phyloP scores from a whole-genome alignment of 208 protist species.

The Crithidia expoeki region DNA sequence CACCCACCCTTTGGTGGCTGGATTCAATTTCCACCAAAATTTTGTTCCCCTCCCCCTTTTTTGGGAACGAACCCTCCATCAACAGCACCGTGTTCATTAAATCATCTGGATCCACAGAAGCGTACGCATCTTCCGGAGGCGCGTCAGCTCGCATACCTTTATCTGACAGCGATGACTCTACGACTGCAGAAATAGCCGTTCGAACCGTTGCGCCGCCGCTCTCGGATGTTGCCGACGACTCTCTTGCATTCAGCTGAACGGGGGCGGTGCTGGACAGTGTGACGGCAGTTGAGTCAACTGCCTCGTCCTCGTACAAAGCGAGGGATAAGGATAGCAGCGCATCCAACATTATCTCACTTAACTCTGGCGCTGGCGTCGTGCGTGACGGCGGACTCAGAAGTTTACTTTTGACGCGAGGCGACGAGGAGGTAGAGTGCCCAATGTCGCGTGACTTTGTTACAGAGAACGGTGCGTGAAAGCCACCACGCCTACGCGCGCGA shows the following conservation, averaged over 20 bases:
- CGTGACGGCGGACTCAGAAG: background rate
- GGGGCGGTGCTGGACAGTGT: no score
- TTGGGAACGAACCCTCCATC: background rate
- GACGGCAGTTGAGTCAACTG: background rate
- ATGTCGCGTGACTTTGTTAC: no score
- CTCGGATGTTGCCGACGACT: background rate
- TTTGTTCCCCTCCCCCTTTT: no score
- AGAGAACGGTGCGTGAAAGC: no score
- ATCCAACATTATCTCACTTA: slow-evolving; percentile 6
- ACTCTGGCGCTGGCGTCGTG: background rate
- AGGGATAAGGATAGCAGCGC: slow-evolving; percentile 21
- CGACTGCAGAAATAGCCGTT: background rate
- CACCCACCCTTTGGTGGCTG: no score
- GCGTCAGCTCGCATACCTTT: no score
- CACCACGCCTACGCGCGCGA: no score
- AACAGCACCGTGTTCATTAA: slow-evolving; percentile 19
- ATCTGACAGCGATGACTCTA: no score
- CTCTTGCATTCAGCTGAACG: background rate
- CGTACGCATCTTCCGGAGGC: slow-evolving; percentile 22
- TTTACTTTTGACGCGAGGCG: background rate
- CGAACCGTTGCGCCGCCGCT: background rate
- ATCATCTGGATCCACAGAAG: slow-evolving; percentile 7
- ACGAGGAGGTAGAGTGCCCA: no score
- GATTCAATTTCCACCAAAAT: no score
- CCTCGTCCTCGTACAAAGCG: slow-evolving; percentile 31